phyloP scores from a whole-genome alignment of 2,329 filamentous ascomycete genomes.

The Madurella mycetomatis region DNA sequence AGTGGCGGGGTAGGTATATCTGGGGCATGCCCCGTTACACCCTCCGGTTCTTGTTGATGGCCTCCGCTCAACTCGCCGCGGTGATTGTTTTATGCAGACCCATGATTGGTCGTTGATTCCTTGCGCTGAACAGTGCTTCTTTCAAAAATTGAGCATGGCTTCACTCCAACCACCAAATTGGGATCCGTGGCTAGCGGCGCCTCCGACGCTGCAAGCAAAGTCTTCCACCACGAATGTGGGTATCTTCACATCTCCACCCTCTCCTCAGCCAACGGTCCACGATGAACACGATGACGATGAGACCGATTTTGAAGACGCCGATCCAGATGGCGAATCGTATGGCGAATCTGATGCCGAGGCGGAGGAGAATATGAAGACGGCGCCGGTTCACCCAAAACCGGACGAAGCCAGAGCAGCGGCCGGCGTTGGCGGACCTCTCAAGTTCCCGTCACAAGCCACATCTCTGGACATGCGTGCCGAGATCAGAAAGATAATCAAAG shows the following conservation, averaged over 20 bases:
- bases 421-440: neutral
- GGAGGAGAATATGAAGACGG: neutral
- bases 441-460: neutral
- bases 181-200: slow-evolving; percentile 1
- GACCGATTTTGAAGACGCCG: neutral
- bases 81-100: neutral
- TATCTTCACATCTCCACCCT: neutral
- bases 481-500: slow-evolving; percentile 21
- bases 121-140: neutral
- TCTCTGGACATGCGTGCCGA: slow-evolving; percentile 9
- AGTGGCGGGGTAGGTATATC: slow-evolving; percentile 5
- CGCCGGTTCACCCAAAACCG: neutral
- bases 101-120: neutral
- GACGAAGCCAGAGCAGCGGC: neutral
- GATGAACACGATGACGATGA: neutral
- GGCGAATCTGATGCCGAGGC: neutral
- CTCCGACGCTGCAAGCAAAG: neutral
- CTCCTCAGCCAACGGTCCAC: neutral
- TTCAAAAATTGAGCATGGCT: neutral
- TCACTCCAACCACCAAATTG: neutral
- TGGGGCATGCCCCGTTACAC: neutral
- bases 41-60: neutral
- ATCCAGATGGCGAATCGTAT: slow-evolving; percentile 3
- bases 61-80: neutral
- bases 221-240: neutral